Base-by-base conservation (phyloP, 2,329 filamentous ascomycete species). In the Stachybotrys chlorohalonatus region DNA sequence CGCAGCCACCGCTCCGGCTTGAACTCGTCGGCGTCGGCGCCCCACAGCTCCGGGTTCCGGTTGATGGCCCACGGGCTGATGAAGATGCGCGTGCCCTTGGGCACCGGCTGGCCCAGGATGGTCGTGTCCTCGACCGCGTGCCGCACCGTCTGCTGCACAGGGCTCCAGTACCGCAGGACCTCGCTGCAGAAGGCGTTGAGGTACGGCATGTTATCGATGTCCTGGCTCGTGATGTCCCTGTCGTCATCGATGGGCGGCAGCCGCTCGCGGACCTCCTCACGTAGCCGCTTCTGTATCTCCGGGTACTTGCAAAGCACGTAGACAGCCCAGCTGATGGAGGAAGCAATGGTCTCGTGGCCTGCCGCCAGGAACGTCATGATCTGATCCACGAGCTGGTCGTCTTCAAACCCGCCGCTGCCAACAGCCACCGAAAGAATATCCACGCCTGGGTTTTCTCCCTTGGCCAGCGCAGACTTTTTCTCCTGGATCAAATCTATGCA, bases 341-440 rank as follows among this genome's bases (percentile, higher is more conserved):
- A 80, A 1, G 89, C 83, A 0, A 88, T 92, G 1, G 89, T 93
- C 71, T 93, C 88, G 68, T 93, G 89, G 24, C 86, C 86, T 0
- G 90, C 90, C 1, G 86, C 87, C 6, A 95, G 80, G 73, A 95
- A 94, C 0, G 89, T 95, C 89, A 95, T 94, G 66, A 94, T 81
- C 70, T 95, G 90, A 67, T 94, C 87, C 42, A 90, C 82, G n/a
- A 95, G 80, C 57, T 90, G 84, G 51, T 90, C 87, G 58, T 94
- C 89, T 11, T 73, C 80, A 70, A 95, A 94, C 6, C 77, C 83
- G 50, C 87, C 88, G 46, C 84, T 90, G 65, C 86, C 81, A 51
- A 95, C 75, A 15, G 90, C 90, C 0, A 93, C 87, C 1, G 86
- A 90, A 39, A 95, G 75, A 55, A 96, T 94, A 67, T 95, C 90